Conservation (phyloP, 1,139 yeast species). For the Candida neerlandica region DNA sequence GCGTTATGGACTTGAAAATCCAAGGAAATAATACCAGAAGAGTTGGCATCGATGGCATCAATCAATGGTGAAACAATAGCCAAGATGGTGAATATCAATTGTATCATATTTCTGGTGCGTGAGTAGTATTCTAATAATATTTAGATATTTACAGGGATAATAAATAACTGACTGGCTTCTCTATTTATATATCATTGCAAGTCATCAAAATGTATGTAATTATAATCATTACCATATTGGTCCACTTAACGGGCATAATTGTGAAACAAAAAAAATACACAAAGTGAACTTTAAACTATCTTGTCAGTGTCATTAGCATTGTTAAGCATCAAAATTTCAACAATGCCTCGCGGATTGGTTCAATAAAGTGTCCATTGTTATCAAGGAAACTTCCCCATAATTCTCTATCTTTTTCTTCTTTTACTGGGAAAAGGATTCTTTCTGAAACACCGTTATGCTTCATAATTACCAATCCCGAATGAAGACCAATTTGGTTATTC, state of each 20-base stretch:
- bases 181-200: background rate
- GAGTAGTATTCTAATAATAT: too few species aligned
- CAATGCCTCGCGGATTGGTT: slow-evolving; percentile 11
- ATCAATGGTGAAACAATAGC: slow-evolving; percentile 10
- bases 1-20: slow-evolving; percentile 12
- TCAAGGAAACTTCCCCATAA: slow-evolving; percentile 24
- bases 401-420: slow-evolving; percentile 18
- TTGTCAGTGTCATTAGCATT: too few species aligned
- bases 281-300: background rate
- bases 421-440: slow-evolving; percentile 19
- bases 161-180: background rate
- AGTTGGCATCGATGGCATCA: slow-evolving; percentile 7
- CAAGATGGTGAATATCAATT: slow-evolving; percentile 6
- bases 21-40: slow-evolving; percentile 12
- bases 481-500: slow-evolving; percentile 28
- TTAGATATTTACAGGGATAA: background rate
- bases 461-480: slow-evolving; percentile 22
- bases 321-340: slow-evolving; percentile 1
- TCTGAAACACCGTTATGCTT: slow-evolving; percentile 10
- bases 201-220: background rate
- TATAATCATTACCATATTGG: background rate
- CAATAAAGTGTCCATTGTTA: slow-evolving; percentile 11
- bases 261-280: background rate
- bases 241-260: background rate
- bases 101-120: background rate